These are phyloP conservation scores for Tylopilus intermedius DNA, from an alignment of 768 basidiomycete species.

Conservation along the genomic window DNA sequence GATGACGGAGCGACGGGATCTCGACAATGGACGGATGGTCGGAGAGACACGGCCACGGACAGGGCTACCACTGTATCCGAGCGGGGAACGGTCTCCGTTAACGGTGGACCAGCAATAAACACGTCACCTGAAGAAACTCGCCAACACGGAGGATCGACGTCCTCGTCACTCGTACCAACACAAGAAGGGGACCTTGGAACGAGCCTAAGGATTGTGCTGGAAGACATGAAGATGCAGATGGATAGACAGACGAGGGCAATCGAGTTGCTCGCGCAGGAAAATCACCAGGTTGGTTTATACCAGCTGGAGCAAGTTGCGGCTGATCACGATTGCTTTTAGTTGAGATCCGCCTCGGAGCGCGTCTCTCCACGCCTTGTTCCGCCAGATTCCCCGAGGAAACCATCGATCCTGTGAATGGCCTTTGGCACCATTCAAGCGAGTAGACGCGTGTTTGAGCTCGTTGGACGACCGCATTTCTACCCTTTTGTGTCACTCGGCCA, in stretches of 20 bases:
- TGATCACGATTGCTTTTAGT: slow-evolving; percentile 8
- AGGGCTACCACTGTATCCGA: slow-evolving; percentile 12
- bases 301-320: background rate
- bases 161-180: slow-evolving; percentile 13
- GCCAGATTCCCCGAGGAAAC: slow-evolving; percentile 16
- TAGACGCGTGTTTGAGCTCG: background rate
- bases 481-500: background rate
- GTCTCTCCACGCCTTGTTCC: slow-evolving; percentile 8
- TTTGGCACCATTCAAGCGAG: background rate
- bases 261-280: slow-evolving; percentile 41
- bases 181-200: slow-evolving; percentile 19
- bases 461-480: background rate
- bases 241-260: slow-evolving; percentile 45
- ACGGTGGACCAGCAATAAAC: slow-evolving; percentile 5
- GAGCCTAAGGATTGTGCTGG: slow-evolving; percentile 34
- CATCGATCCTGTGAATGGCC: slow-evolving; percentile 6
- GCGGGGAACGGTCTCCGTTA: slow-evolving; percentile 4
- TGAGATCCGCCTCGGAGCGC: slow-evolving; percentile 17
- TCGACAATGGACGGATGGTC: slow-evolving; percentile 10
- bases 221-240: slow-evolving; percentile 45
- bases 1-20: slow-evolving; percentile 6
- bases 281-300: slow-evolving; percentile 36
- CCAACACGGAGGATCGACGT: slow-evolving; percentile 7
- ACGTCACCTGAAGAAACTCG: slow-evolving; percentile 12
- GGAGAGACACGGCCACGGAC: slow-evolving; percentile 14